Conservation (phyloP, 306 rosid species). For the Dryas octopetala region DNA sequence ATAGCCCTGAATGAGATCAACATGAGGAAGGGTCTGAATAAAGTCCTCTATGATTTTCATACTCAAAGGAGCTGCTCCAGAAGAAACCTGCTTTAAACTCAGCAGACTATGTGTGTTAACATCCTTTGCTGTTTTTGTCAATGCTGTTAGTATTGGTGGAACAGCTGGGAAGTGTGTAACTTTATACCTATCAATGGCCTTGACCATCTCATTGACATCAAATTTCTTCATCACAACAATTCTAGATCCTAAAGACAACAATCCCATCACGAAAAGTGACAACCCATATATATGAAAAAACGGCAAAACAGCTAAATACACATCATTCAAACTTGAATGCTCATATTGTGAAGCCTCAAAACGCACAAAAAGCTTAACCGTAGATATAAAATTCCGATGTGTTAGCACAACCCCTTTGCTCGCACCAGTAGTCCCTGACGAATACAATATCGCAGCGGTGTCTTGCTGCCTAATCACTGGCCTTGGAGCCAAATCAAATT, state of each 20-base stretch:
- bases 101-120: conserved; percentile 28
- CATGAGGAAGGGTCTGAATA: conserved; percentile 47
- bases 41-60: conserved; percentile 44
- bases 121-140: conserved; percentile 43
- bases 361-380: conserved; percentile 63
- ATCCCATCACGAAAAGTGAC: conserved; percentile 53
- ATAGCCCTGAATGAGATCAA: conserved; percentile 94
- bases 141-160: conserved; percentile 61
- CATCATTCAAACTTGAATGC: conserved; percentile 41
- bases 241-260: conserved; percentile 71
- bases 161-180: conserved; percentile 77
- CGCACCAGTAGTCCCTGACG: conserved; percentile 81
- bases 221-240: conserved; percentile 66
- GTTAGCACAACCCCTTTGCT: conserved; percentile 83
- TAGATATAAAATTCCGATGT: conserved; percentile 59
- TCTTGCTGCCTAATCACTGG: conserved; percentile 70
- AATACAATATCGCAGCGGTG: conserved; percentile 68
- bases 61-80: conserved; percentile 73
- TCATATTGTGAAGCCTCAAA: conserved; percentile 81
- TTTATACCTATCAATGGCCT: conserved; percentile 52
- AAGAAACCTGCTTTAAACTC: conserved; percentile 75
- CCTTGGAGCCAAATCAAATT: conserved; percentile 36
- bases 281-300: conserved; percentile 84
- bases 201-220: conserved; percentile 44
- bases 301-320: conserved; percentile 67